Percentiles rank a stretch among this genome's conserved stretches.
phyloP scores from a whole-genome alignment of 2,329 filamentous ascomycete genomes.

The Blastomyces gilchristii region DNA sequence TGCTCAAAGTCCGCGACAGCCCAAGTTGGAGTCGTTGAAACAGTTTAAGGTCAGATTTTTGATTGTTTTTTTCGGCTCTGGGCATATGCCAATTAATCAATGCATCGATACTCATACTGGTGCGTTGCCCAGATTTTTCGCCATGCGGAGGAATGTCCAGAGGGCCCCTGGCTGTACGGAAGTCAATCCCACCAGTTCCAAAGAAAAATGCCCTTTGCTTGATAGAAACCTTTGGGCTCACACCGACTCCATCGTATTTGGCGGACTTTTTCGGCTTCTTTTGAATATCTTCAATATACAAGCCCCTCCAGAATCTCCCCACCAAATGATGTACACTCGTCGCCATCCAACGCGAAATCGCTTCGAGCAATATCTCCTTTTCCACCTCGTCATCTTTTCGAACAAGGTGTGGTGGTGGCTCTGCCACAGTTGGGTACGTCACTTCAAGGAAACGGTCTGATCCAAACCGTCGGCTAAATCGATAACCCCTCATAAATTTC shows the following conservation, averaged over 20 bases:
- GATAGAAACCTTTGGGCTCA: constrained; percentile 6
- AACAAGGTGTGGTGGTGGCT: constrained; percentile 20
- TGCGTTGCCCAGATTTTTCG: constrained; percentile 23
- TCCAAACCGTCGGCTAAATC: constrained; percentile 38
- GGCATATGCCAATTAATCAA: constrained; percentile 41
- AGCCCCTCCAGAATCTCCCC: constrained; percentile 32
- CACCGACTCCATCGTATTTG: background rate
- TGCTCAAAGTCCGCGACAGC: constrained; percentile 36
- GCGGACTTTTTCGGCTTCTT: constrained; percentile 23
- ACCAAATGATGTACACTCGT: constrained; percentile 31
- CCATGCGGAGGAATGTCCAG: constrained; percentile 17
- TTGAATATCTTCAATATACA: constrained; percentile 28
- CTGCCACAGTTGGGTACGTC: constrained; percentile 26
- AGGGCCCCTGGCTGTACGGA: constrained; percentile 16
- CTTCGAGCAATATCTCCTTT: constrained; percentile 24
- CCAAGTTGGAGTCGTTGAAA: constrained; percentile 37
- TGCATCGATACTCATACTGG: constrained; percentile 29
- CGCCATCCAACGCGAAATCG: constrained; percentile 33
- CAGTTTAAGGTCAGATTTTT: constrained; percentile 35
- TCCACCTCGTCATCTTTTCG: constrained; percentile 15
- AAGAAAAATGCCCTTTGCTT: constrained; percentile 32
- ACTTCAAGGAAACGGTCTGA: constrained; percentile 38
- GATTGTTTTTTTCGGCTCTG: constrained; percentile 26
- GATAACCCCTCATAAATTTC: constrained; percentile 34
- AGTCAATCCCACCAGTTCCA: constrained; percentile 36